Evolutionary conservation across 1,139 yeast species (phyloP).

Genomic region (Saccharomyces hybrid): DNA sequence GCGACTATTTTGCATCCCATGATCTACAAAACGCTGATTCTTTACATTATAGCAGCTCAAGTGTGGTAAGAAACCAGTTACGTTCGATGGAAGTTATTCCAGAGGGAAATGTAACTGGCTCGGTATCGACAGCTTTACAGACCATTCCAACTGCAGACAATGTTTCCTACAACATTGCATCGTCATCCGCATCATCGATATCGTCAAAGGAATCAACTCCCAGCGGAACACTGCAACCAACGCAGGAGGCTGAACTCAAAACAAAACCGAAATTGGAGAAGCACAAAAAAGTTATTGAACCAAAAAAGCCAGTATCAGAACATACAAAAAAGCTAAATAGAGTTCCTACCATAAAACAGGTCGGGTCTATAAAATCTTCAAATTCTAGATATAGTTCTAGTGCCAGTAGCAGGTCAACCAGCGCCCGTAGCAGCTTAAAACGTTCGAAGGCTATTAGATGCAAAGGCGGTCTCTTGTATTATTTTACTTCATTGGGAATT

Average conservation of each 20-base stretch:
- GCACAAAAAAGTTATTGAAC: background rate
- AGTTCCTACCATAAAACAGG: slow-evolving; percentile 11
- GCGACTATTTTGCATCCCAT: background rate
- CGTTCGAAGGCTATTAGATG: slow-evolving; percentile 31
- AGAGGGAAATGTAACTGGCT: slow-evolving; percentile 8
- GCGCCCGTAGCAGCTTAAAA: slow-evolving; percentile 12
- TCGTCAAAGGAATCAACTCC: background rate
- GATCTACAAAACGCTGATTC: background rate
- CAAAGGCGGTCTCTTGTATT: slow-evolving; percentile 29
- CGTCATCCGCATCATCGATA: slow-evolving; percentile 5
- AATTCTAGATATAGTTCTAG: background rate
- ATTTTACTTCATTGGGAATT: slow-evolving; percentile 22
- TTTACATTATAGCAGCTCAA: background rate
- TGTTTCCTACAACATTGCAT: slow-evolving; percentile 22
- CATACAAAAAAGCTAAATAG: slow-evolving; percentile 4
- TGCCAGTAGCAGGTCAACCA: slow-evolving; percentile 1
- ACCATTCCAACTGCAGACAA: slow-evolving; percentile 27
- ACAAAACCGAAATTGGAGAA: background rate
- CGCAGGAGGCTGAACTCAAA: background rate
- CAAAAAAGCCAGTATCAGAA: background rate
- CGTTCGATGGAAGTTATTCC: slow-evolving; percentile 13
- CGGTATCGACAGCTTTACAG: slow-evolving; percentile 11
- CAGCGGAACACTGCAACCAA: background rate
- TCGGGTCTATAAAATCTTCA: slow-evolving; percentile 6
- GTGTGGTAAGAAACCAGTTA: slow-evolving; percentile 1